Conservation (phyloP, 805 yeast species). For the Yueomyces sp. region DNA sequence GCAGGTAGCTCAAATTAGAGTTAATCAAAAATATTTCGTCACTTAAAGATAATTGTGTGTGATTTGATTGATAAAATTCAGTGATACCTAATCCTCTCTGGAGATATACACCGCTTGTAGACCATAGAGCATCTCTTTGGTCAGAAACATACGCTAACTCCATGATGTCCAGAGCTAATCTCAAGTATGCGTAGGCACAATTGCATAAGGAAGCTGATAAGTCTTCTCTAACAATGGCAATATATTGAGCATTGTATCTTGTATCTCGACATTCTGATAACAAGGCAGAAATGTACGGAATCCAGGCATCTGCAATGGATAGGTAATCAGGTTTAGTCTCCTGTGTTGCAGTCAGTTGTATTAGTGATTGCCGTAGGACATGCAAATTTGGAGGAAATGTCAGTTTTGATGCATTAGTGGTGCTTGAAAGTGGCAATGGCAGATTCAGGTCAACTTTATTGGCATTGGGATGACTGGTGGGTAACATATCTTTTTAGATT, state of each 20-base stretch:
- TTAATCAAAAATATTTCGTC: background rate
- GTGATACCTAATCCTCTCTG: slow-evolving; percentile 17
- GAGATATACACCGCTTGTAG: slow-evolving; percentile 15
- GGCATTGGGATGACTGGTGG: background rate
- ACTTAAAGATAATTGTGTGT: background rate
- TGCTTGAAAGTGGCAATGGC: background rate
- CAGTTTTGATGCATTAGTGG: background rate
- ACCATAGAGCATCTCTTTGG: slow-evolving; percentile 12
- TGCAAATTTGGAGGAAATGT: background rate
- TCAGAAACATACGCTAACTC: slow-evolving; percentile 14
- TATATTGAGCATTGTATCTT: background rate
- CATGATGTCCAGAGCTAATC: slow-evolving; percentile 12
- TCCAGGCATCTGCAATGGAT: slow-evolving; percentile 2
- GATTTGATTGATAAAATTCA: slow-evolving; percentile 4
- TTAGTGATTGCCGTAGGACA: background rate
- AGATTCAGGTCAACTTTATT: too few relatives aligned
- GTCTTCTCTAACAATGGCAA: slow-evolving; percentile 2
- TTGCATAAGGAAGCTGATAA: slow-evolving; percentile 6
- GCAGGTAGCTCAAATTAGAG: slow-evolving; percentile 5
- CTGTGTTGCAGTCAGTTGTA: background rate
- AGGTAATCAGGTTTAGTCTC: background rate
- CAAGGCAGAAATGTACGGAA: slow-evolving; percentile 4
- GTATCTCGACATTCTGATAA: background rate
- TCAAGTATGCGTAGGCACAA: slow-evolving; percentile 10
- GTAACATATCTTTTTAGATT: too few relatives aligned